Percentiles rank a stretch among this genome's conserved stretches.
These are phyloP conservation scores for Suhomyces coccinellae DNA, from an alignment of 1,139 yeast genomes.

Conservation along the genomic window DNA sequence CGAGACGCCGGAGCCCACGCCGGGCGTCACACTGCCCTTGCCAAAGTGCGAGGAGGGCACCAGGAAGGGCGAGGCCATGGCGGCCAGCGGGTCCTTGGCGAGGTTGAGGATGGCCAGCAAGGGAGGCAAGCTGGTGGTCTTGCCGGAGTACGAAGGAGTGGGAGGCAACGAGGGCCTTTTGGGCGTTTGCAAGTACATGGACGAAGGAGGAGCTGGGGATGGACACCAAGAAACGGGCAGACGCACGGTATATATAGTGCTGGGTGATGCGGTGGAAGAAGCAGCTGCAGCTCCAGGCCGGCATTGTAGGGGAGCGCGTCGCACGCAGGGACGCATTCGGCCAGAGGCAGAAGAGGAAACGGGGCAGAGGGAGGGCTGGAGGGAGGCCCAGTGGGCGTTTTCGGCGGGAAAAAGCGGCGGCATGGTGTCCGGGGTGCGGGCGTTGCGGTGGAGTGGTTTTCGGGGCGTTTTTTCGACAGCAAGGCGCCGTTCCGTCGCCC, in stretches of 20 bases:
- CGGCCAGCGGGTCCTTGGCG: slow-evolving; percentile 8
- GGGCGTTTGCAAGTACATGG: slow-evolving; percentile 28
- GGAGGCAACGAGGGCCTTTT: slow-evolving; percentile 33
- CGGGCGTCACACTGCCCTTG: no score
- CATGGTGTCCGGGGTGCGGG: not conserved
- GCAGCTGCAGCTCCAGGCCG: no score
- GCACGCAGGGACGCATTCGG: slow-evolving; percentile 2
- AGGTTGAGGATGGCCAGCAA: slow-evolving; percentile 35
- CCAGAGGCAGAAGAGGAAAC: not conserved
- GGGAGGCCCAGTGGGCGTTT: not conserved
- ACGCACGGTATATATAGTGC: slow-evolving; percentile 6
- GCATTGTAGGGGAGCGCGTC: not conserved
- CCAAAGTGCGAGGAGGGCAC: slow-evolving; percentile 3
- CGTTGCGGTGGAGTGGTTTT: not conserved
- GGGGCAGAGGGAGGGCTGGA: not conserved
- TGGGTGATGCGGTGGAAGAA: not conserved
- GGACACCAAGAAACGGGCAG: not conserved
- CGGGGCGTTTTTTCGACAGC: no score
- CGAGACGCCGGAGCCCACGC: no score
- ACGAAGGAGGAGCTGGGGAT: not conserved
- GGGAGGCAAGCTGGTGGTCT: slow-evolving; percentile 40
- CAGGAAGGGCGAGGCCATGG: slow-evolving; percentile 11
- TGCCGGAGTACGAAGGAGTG: slow-evolving; percentile 24
- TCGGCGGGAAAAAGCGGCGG: not conserved
- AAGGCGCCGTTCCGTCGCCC: no score